Percentiles rank a stretch among this genome's conserved stretches.
Conservation (phyloP, 192 early-diverging fungal genomes). For the Backusella luteola region DNA sequence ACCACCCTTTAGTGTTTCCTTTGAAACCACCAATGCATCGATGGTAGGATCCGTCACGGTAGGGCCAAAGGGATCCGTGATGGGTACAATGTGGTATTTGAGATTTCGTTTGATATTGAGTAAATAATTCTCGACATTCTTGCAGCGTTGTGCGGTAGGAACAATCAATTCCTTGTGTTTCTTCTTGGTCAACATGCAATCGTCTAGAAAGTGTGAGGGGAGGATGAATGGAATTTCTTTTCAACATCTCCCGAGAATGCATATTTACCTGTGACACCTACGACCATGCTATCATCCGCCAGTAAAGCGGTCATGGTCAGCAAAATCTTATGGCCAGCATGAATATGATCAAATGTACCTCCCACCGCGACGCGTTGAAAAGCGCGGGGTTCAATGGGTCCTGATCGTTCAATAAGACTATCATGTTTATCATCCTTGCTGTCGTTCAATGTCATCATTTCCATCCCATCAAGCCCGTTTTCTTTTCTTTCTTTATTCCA, state of each 20-base stretch:
- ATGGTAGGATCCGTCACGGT: conserved; percentile 71
- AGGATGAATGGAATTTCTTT: too few species aligned
- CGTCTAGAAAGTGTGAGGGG: conserved; percentile 24
- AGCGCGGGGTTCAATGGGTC: neutral
- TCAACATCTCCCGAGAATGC: neutral
- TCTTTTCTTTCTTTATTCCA: conserved; percentile 12
- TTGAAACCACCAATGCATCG: conserved; percentile 78
- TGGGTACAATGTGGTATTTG: conserved; percentile 58
- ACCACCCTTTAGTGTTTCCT: conserved; percentile 79
- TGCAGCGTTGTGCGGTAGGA: conserved; percentile 58
- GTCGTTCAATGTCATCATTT: neutral
- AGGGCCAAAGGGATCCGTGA: conserved; percentile 86
- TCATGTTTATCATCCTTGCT: neutral
- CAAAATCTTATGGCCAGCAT: conserved; percentile 92
- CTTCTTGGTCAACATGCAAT: conserved; percentile 69
- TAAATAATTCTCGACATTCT: conserved; percentile 62
- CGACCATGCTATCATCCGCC: conserved; percentile 57
- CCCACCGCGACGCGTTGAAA: conserved; percentile 69
- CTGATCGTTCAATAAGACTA: neutral
- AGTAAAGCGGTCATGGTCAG: conserved; percentile 79
- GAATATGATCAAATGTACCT: conserved; percentile 98
- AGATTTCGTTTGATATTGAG: conserved; percentile 45
- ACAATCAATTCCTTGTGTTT: conserved; percentile 67
- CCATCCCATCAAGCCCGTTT: neutral
- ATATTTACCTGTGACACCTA: conserved; percentile 71